A percentile compares a stretch with the other conserved stretches of the same genome.
phyloP scores from a whole-genome alignment of 352 stramenopile genomes.

The Phytopythium boreale region DNA sequence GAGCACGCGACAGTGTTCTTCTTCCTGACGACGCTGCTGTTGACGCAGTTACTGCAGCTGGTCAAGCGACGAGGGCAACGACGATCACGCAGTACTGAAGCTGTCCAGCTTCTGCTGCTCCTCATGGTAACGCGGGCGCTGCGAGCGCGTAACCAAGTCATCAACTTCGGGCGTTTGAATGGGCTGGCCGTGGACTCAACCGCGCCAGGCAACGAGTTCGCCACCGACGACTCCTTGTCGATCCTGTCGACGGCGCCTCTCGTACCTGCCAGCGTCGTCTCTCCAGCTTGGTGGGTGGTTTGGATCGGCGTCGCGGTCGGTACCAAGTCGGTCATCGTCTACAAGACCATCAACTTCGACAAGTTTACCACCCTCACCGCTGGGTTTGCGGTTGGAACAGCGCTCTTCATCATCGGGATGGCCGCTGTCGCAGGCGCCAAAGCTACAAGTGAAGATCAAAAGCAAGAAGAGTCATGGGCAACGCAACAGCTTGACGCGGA shows the following conservation, averaged over 20 bases:
- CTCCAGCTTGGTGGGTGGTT: slow-evolving; percentile 20
- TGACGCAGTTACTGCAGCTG: slow-evolving; percentile 10
- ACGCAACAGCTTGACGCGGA: slow-evolving; percentile 24
- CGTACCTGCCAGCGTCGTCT: slow-evolving; percentile 22
- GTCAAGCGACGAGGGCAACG: neutral
- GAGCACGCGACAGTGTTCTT: slow-evolving; percentile 86
- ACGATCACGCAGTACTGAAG: neutral
- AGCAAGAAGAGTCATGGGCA: neutral
- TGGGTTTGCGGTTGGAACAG: slow-evolving; percentile 1
- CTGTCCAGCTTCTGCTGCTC: slow-evolving; percentile 21
- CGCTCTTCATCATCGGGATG: slow-evolving; percentile 30
- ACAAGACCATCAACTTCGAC: neutral
- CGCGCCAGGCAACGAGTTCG: slow-evolving; percentile 64
- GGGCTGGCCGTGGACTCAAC: slow-evolving; percentile 40
- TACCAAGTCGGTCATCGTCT: neutral
- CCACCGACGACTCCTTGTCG: slow-evolving; percentile 71
- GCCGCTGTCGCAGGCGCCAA: neutral
- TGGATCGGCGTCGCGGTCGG: slow-evolving; percentile 35
- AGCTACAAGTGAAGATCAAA: neutral
- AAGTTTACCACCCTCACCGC: neutral
- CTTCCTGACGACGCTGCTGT: slow-evolving; percentile 48
- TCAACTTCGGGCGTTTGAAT: slow-evolving; percentile 86
- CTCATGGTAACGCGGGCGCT: slow-evolving; percentile 56
- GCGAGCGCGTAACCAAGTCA: slow-evolving; percentile 80
- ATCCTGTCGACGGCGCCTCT: slow-evolving; percentile 72